phyloP scores from a whole-genome alignment of 2,329 filamentous ascomycete genomes.

The Fusarium cyanostomum region DNA sequence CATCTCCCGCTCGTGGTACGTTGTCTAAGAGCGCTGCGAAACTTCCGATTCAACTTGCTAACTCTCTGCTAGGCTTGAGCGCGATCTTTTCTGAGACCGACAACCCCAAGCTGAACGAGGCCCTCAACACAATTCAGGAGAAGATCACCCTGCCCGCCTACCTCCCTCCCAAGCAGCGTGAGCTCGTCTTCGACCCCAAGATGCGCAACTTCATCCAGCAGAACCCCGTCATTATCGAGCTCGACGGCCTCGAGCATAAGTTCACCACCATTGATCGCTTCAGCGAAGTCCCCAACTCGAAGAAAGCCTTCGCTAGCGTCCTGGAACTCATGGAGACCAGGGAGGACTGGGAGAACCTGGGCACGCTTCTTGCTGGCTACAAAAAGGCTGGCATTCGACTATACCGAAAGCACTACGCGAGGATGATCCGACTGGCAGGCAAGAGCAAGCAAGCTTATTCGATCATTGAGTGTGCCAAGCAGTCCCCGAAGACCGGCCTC shows the following conservation, averaged over 20 bases:
- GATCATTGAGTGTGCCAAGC: constrained; percentile 61
- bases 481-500: constrained; percentile 57
- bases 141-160: constrained; percentile 70
- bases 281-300: constrained; percentile 55
- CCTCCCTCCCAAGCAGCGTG: constrained; percentile 62
- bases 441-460: constrained; percentile 53
- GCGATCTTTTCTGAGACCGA: constrained; percentile 62
- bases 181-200: constrained; percentile 60
- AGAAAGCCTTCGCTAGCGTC: constrained; percentile 49
- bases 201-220: constrained; percentile 59
- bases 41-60: constrained; percentile 18
- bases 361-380: constrained; percentile 61
- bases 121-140: constrained; percentile 63
- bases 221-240: constrained; percentile 66
- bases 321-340: constrained; percentile 57
- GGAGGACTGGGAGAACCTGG: constrained; percentile 63
- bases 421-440: constrained; percentile 55
- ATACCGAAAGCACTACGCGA: constrained; percentile 46
- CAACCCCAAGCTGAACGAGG: constrained; percentile 61
- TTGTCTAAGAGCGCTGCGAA: neutral
- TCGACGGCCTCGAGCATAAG: constrained; percentile 64
- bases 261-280: constrained; percentile 59
- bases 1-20: constrained; percentile 45
- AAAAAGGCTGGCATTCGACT: constrained; percentile 54
- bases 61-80: constrained; percentile 43